Evolutionary conservation across 2,329 filamentous ascomycete genomes (phyloP), one percentile per base, ranked within the genome.

Genomic region (Xylaria hypoxylon): DNA sequence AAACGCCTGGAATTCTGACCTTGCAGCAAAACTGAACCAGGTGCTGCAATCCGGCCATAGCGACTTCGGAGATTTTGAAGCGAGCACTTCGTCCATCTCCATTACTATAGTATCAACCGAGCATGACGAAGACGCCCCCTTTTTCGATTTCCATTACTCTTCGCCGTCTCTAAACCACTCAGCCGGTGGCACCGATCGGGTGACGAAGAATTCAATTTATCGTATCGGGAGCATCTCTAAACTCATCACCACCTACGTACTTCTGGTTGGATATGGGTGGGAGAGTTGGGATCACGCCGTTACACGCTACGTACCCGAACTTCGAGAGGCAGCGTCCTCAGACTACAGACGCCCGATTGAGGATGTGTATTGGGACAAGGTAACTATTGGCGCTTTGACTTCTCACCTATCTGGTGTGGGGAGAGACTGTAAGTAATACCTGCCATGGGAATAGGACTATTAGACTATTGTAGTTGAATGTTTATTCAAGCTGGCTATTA

Each of bases 161-260:
- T 63, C 56, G 1, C 57, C 64, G 4, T 59, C 47, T n/a, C 45
- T 67, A 2, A 64, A 64, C 38, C 10, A 59, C 22, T 44, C 64
- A 10, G 55, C 35, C 38, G 60, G 50, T 15, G 45, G 56, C 10
- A 61, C 56, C 2, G 13, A 45, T 26, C 48, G 51, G 4, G 44
- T 63, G 17, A 56, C 50, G 13, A 67, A 64, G 28, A 59, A 57
- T 35, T 67, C 60, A 3, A 24, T 67, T 33, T 67, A 67, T 31
- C 59, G 59, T 56, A 63, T 67, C 33, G 59, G 48, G 2, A 67
- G 64, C 47, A 63, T 67, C 44, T 67, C 64, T n/a, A 64, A 67
- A 48, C 55, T 67, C 33, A n/a, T 64, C 35, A 60, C 60, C 5
- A n/a, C 33, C 8, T 67, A 67, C 13, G 38, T 55, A 5, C 55